Evolutionary conservation across 768 basidiomycete species (phyloP).

Genomic region (Pleurotus tuber-regium): DNA sequence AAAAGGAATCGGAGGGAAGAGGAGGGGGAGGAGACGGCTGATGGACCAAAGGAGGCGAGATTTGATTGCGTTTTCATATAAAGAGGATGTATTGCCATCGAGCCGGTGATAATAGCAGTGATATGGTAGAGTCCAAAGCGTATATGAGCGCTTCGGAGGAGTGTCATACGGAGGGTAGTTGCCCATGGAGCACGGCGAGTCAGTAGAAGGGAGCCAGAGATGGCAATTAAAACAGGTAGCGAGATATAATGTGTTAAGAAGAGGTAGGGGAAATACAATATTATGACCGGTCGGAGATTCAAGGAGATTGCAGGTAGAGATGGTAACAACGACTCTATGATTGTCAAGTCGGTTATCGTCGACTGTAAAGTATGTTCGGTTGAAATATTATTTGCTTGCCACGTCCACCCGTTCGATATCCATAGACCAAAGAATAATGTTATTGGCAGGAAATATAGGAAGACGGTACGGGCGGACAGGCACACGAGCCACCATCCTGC

Average conservation of each 20-base stretch:
- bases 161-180: constrained; percentile 44
- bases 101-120: constrained; percentile 52
- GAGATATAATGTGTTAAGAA: constrained; percentile 61
- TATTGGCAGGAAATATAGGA: constrained; percentile 61
- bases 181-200: constrained; percentile 72
- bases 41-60: constrained; percentile 33
- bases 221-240: constrained; percentile 56
- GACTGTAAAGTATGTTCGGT: constrained; percentile 56
- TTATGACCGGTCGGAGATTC: constrained; percentile 49
- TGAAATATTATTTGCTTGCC: background rate
- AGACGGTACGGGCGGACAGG: constrained; percentile 48
- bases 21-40: constrained; percentile 32
- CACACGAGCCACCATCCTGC: constrained; percentile 78
- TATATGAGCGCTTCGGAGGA: constrained; percentile 67
- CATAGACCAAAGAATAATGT: constrained; percentile 21
- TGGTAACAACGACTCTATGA: constrained; percentile 61
- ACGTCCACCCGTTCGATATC: constrained; percentile 20
- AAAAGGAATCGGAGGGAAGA: constrained; percentile 74
- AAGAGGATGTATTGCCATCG: constrained; percentile 24
- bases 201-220: constrained; percentile 56
- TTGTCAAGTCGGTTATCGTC: constrained; percentile 62
- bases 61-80: too few relatives aligned
- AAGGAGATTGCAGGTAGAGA: constrained; percentile 30
- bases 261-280: constrained; percentile 66
- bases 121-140: constrained; percentile 58